Conservation (phyloP, 345 rosid genomes). For the Arabidopsis arenosa region DNA sequence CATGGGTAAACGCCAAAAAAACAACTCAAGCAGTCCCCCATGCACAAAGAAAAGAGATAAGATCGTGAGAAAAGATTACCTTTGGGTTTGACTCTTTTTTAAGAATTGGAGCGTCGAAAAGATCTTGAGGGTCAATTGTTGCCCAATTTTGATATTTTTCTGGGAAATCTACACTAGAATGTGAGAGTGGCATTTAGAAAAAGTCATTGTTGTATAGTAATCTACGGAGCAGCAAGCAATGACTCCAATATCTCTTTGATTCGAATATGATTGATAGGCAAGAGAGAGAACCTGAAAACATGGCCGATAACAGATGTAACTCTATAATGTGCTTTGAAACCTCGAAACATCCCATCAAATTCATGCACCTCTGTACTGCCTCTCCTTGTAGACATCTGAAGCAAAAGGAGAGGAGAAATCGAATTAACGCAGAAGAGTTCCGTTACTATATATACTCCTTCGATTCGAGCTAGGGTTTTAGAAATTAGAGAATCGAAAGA, state of each 20-base stretch:
- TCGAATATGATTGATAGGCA: neutral
- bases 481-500: slow-evolving; percentile 14
- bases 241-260: neutral
- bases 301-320: slow-evolving; percentile 94
- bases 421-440: neutral
- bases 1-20: slow-evolving; percentile 16
- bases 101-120: slow-evolving; percentile 70
- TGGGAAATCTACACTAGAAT: slow-evolving; percentile 93
- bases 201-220: too few relatives aligned
- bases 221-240: neutral
- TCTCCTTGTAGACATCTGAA: slow-evolving; percentile 79
- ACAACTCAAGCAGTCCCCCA: slow-evolving; percentile 5
- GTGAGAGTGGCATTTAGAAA: slow-evolving; percentile 35
- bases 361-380: slow-evolving; percentile 92
- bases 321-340: slow-evolving; percentile 60
- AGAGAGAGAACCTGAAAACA: slow-evolving; percentile 79
- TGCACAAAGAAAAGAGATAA: slow-evolving; percentile 16
- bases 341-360: slow-evolving; percentile 72
- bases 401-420: neutral
- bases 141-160: slow-evolving; percentile 79
- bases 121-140: slow-evolving; percentile 71
- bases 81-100: slow-evolving; percentile 85
- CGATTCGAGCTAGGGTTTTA: neutral
- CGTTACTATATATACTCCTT: neutral
- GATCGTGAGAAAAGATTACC: slow-evolving; percentile 48